Base-by-base conservation (phyloP, 225 moss, liverwort and hornwort species). In the Asterella californica region DNA sequence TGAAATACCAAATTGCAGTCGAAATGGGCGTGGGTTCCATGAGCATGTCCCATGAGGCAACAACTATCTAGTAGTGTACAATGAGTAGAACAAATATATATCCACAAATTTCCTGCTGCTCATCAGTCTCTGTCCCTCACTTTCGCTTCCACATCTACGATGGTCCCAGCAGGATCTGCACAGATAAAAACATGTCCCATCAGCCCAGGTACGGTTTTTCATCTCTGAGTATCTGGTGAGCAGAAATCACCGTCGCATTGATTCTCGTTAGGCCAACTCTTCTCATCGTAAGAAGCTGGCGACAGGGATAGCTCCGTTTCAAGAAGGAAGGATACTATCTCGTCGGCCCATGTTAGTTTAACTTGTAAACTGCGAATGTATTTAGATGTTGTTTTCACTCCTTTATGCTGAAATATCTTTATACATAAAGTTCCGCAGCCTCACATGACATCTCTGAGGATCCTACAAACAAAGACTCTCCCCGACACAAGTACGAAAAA, bases 111-210 rank as follows among this genome's bases (percentile, higher is more conserved):
- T 72, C 11, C 29, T 69, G 12, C 61, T 48, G 32, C 47, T 25
- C 30, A 60, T 90, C 81, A 94, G 63, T 99, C 97, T 85, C 86
- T 84, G 80, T 99, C 99, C 83, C 84, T 76, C 63, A 95, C 93
- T 88, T 95, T 90, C 37, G 99, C 99, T 84, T 99, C 92, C 59
- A 99, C 90, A 72, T 99, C 99, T 48, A 95, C 99, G 78, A 99
- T 91, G 62, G 90, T 85, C 48, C 93, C 99, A 68, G 89, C 84
- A 68, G 93, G 79, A 82, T 95, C 99, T 91, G 84, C 46, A 79
- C 47, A 71, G 17, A 18, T 19, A 3, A 17, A n/a, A 67, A 22
- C 33, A 15, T 12, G 42, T 7, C 42, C 42, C 42, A 57, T 57
- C 21, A 57, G 57, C 57, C 57, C 21, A 57, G 24, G 17, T 57